Evolutionary conservation across 352 stramenopile species (phyloP).

Genomic region (Salisapilia sapeloensis): DNA sequence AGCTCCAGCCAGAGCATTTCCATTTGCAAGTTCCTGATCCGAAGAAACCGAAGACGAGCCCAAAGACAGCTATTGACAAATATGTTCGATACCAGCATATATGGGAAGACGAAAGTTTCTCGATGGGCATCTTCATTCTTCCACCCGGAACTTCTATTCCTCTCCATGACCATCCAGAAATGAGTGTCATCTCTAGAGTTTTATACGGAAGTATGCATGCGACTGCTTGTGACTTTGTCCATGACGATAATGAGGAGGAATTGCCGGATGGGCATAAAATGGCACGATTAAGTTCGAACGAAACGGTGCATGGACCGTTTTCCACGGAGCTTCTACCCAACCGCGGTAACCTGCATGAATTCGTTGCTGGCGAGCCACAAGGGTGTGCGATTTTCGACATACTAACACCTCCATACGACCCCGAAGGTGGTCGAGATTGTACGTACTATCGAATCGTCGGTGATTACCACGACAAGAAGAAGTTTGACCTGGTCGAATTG

Average conservation of each 20-base stretch:
- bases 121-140: constrained; percentile 77
- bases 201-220: constrained; percentile 57
- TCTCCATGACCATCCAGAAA: constrained; percentile 68
- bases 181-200: constrained; percentile 71
- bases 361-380: constrained; percentile 42
- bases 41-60: background rate
- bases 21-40: constrained; percentile 23
- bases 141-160: constrained; percentile 49
- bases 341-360: constrained; percentile 60
- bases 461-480: constrained; percentile 4
- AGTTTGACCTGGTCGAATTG: too few species aligned
- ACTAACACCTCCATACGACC: constrained; percentile 68
- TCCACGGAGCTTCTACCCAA: constrained; percentile 57
- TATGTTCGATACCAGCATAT: constrained; percentile 61
- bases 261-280: constrained; percentile 3
- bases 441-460: constrained; percentile 49
- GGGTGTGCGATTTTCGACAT: constrained; percentile 78
- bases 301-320: constrained; percentile 23
- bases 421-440: constrained; percentile 40
- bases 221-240: constrained; percentile 39
- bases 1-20: constrained; percentile 49
- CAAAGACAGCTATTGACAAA: constrained; percentile 5
- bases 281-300: constrained; percentile 22
- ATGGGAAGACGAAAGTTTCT: constrained; percentile 64
- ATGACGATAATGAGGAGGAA: constrained; percentile 3